Conservation (phyloP, 2,329 filamentous ascomycete genomes). For the Sordariomycetes sp. region DNA sequence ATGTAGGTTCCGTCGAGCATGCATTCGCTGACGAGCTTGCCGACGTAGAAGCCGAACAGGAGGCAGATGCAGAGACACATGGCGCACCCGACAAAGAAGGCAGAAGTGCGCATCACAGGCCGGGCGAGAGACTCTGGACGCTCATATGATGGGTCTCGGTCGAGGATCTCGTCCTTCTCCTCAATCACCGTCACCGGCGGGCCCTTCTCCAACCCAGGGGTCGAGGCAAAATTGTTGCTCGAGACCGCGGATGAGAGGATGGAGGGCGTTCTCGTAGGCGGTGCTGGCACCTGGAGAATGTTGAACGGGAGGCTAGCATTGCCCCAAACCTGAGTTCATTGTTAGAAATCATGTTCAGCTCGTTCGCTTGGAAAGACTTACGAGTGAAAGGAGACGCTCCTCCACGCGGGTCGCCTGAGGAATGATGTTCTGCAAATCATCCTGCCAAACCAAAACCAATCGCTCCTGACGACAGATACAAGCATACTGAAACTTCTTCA, state of each 20-base stretch:
- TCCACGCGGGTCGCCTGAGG: slow-evolving; percentile 23
- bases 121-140: slow-evolving; percentile 28
- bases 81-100: slow-evolving; percentile 27
- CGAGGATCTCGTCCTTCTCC: slow-evolving; percentile 13
- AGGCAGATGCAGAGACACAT: slow-evolving; percentile 26
- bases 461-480: slow-evolving; percentile 31
- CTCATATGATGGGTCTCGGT: slow-evolving; percentile 13
- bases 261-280: slow-evolving; percentile 8
- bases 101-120: slow-evolving; percentile 24
- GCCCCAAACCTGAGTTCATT: slow-evolving; percentile 21
- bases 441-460: slow-evolving; percentile 32
- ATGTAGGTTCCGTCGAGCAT: slow-evolving; percentile 26
- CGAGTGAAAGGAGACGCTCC: slow-evolving; percentile 19
- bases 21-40: slow-evolving; percentile 26
- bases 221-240: slow-evolving; percentile 8
- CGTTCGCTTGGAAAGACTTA: not conserved
- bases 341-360: not conserved
- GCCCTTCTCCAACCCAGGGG: slow-evolving; percentile 11
- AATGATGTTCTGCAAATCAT: slow-evolving; percentile 28
- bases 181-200: slow-evolving; percentile 5
- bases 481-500: slow-evolving; percentile 32
- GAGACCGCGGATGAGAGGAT: slow-evolving; percentile 8
- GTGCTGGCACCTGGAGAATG: slow-evolving; percentile 8
- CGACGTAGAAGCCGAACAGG: slow-evolving; percentile 25
- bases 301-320: slow-evolving; percentile 7